Percentiles rank a stretch among this genome's conserved stretches.
Evolutionary conservation across 2,329 filamentous ascomycete genomes (phyloP).

Genomic region (Aureobasidium subglaciale): DNA sequence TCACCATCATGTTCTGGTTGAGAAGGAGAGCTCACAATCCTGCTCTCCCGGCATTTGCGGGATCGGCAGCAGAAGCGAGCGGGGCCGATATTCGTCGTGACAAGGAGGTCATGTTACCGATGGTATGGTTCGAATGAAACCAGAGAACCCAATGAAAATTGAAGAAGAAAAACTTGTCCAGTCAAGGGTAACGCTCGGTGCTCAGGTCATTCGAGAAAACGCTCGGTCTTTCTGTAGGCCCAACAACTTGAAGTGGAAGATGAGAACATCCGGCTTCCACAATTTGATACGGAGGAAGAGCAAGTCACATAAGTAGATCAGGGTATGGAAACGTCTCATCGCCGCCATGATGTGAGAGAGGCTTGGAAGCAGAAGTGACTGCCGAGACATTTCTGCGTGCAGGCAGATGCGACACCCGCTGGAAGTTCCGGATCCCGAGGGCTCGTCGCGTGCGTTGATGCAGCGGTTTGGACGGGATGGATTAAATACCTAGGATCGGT

Average conservation of each 20-base stretch:
- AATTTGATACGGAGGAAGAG: too few species aligned
- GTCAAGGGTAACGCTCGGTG: neutral
- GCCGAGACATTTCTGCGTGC: neutral
- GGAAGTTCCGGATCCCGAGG: neutral
- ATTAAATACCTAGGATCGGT: neutral
- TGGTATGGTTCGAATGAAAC: neutral
- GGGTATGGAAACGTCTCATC: too few species aligned
- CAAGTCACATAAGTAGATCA: too few species aligned
- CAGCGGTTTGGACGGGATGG: neutral
- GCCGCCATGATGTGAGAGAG: too few species aligned
- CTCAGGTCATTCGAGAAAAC: neutral
- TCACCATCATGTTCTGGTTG: too few species aligned
- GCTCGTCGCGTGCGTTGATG: slow-evolving; percentile 4
- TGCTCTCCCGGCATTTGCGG: neutral
- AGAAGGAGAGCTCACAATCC: too few species aligned
- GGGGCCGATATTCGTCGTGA: neutral
- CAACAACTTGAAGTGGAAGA: neutral
- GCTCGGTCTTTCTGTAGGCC: neutral
- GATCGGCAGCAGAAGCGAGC: neutral
- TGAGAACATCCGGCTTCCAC: neutral
- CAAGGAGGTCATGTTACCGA: neutral
- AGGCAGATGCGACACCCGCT: neutral
- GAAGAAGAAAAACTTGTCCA: neutral
- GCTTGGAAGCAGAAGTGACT: neutral
- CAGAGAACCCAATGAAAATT: neutral